phyloP scores from a whole-genome alignment of 2,329 filamentous ascomycete genomes.

The Phialophora tarda region DNA sequence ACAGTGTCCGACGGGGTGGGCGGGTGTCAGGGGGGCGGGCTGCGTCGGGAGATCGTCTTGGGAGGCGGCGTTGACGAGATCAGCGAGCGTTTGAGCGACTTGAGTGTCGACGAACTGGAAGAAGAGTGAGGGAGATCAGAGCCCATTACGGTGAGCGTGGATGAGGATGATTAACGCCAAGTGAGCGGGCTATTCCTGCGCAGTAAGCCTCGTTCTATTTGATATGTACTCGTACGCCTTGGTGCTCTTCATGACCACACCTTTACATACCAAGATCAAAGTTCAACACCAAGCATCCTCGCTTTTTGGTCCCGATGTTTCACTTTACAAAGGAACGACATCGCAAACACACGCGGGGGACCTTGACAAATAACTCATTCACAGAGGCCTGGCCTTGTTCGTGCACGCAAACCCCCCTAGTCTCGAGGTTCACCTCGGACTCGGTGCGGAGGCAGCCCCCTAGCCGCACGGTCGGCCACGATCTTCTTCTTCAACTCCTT shows the following conservation, averaged over 20 bases:
- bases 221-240: neutral
- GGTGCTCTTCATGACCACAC: no score
- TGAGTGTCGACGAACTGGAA: neutral
- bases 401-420: neutral
- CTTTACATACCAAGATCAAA: neutral
- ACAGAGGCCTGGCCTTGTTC: neutral
- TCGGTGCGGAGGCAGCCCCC: neutral
- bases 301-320: neutral
- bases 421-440: neutral
- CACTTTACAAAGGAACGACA: neutral
- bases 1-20: slow-evolving; percentile 27
- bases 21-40: slow-evolving; percentile 18
- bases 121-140: neutral
- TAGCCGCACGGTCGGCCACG: slow-evolving; percentile 8
- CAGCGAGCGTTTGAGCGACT: neutral
- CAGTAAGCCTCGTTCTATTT: neutral
- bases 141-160: no score
- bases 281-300: neutral
- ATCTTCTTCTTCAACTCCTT: slow-evolving; percentile 30
- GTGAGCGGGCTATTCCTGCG: neutral
- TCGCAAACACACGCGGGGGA: neutral
- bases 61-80: neutral
- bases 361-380: neutral
- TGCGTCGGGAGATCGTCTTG: neutral
- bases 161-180: no score